Base-by-base conservation (phyloP, 2,329 filamentous ascomycete species). In the Pyrenophora graminea region DNA sequence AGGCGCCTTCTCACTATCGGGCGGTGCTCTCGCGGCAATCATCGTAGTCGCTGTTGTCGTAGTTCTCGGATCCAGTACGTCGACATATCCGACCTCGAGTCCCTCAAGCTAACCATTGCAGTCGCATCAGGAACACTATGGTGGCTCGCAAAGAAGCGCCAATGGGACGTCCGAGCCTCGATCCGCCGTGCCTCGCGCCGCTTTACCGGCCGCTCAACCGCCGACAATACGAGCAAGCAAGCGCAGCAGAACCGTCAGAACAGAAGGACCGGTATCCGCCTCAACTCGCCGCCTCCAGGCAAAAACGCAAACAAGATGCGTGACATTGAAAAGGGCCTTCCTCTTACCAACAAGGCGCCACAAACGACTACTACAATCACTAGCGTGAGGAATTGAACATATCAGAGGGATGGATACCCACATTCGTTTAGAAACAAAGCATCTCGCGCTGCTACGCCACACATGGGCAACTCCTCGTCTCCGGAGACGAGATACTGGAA, bases 101-200 rank as follows among this genome's bases (percentile, higher is more conserved):
- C 19, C 33, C 12, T 6, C 5, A 18, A 25, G 45, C 49, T 68
- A 58, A 67, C 58, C 5, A 12, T 17, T 39, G 34, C 59, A 88
- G 88, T 86, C 56, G 80, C 79, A 18, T 86, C 82, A 30, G 83
- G 85, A 2, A 76, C 84, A 2, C 82, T 94, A 23, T 95, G 89
- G 76, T 90, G 87, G 71, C 71, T 93, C 32, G 88, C 90, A 48
- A 94, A 94, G 79, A 91, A 90, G 76, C 84, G 86, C 39, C 89
- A 92, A 72, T 94, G 90, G 90, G 88, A 86, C 59, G 79, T 94
- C 60, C 84, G 86, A 51, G 84, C 89, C 68, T 88, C 81, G 25
- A 79, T 95, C 50, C 82, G 86, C 48, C 84, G 83, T 58, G 91
- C 89, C 1, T 79, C 77, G 13, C 72, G 76, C 37, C 75, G 76